Evolutionary conservation across 1,139 yeast genomes (phyloP).

Genomic region (Candida frijolesensis): DNA sequence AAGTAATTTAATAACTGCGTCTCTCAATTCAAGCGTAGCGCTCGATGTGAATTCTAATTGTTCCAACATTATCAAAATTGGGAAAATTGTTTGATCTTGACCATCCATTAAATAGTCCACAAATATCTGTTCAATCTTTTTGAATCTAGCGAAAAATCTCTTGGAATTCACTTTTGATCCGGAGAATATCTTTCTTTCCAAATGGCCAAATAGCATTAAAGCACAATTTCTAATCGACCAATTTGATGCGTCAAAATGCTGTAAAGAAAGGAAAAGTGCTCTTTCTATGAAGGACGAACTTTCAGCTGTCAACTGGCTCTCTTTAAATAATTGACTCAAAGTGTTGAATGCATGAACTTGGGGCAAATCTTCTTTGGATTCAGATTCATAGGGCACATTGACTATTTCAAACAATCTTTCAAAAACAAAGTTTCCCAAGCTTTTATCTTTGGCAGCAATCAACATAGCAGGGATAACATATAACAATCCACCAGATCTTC

Average conservation of each 20-base stretch:
- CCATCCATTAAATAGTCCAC: slow-evolving; percentile 13
- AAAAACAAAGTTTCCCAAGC: slow-evolving; percentile 52
- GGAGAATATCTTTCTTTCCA: slow-evolving; percentile 80
- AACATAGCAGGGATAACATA: slow-evolving; percentile 67
- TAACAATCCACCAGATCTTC: slow-evolving; percentile 94
- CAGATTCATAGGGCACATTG: slow-evolving; percentile 46
- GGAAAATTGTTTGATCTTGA: slow-evolving; percentile 62
- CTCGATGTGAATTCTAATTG: slow-evolving; percentile 60
- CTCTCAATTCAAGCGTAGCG: background rate
- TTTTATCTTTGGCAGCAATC: slow-evolving; percentile 36
- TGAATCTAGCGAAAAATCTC: slow-evolving; percentile 67
- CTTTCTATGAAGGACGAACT: slow-evolving; percentile 56
- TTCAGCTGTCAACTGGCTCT: slow-evolving; percentile 57
- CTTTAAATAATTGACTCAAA: slow-evolving; percentile 71
- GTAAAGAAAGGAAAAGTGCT: slow-evolving; percentile 62
- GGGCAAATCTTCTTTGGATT: slow-evolving; percentile 66
- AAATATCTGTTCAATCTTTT: slow-evolving; percentile 8
- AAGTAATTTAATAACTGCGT: slow-evolving; percentile 14
- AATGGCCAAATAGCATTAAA: slow-evolving; percentile 85
- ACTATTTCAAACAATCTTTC: slow-evolving; percentile 56
- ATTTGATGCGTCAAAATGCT: slow-evolving; percentile 60
- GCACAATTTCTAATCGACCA: slow-evolving; percentile 95
- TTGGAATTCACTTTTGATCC: slow-evolving; percentile 39
- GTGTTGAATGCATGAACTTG: slow-evolving; percentile 95
- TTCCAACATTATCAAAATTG: slow-evolving; percentile 72